A percentile compares a stretch with the other conserved stretches of the same genome.
Evolutionary conservation across 2,329 filamentous ascomycete species (phyloP).

Genomic region (Lasiodiplodia sp.): DNA sequence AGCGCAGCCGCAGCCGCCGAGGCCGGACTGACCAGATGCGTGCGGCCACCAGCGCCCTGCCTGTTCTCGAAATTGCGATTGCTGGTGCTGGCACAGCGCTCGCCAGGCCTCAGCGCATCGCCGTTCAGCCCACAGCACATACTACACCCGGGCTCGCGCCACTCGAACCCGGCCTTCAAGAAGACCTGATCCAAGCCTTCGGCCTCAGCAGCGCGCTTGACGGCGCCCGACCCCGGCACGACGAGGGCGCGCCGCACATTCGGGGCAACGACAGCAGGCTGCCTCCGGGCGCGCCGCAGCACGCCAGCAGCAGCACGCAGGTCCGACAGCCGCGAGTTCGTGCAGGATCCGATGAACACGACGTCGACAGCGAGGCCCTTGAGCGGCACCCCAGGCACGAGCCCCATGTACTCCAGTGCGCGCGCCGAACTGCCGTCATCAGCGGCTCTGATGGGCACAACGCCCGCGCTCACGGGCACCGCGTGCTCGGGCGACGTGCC

Average conservation of each 20-base stretch:
- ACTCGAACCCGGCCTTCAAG: constrained; percentile 90
- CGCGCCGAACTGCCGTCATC: constrained; percentile 82
- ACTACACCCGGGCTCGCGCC: constrained; percentile 96
- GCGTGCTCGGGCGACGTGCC: constrained; percentile 98
- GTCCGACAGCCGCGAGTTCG: constrained; percentile 96
- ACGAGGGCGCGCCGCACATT: constrained; percentile 97
- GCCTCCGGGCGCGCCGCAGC: constrained; percentile 78
- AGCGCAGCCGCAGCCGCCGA: constrained; percentile 95
- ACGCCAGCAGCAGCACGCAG: constrained; percentile 84
- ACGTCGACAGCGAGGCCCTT: constrained; percentile 91
- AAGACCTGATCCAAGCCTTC: constrained; percentile 97
- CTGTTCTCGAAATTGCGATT: constrained; percentile 98
- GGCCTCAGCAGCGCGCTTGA: constrained; percentile 88
- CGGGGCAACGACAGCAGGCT: constrained; percentile 61
- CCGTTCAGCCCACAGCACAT: constrained; percentile 99
- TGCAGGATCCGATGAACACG: constrained; percentile 98
- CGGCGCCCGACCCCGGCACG: constrained; percentile 91
- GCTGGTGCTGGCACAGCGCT: constrained; percentile 93
- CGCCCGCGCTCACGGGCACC: constrained; percentile 88
- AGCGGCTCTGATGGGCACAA: constrained; percentile 82
- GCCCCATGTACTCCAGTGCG: constrained; percentile 95
- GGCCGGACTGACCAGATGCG: constrained; percentile 94
- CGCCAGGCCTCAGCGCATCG: constrained; percentile 88
- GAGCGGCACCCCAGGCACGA: constrained; percentile 85
- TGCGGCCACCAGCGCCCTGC: constrained; percentile 89